Evolutionary conservation across 2,329 filamentous ascomycete species (phyloP).

Genomic region (Diaporthe vexans): DNA sequence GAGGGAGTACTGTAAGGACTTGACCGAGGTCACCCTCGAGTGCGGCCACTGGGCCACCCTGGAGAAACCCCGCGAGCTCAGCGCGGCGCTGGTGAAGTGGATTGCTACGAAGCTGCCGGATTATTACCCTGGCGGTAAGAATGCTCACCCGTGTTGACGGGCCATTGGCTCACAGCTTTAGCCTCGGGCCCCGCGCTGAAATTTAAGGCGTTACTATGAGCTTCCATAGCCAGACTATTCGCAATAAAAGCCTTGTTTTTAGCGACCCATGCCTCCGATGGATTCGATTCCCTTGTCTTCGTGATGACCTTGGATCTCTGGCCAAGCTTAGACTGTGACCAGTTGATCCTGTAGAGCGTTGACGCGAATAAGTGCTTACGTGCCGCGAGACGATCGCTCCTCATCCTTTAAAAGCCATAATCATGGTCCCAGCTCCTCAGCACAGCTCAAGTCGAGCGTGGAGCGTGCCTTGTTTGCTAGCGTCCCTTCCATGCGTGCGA

Average conservation of each 20-base stretch:
- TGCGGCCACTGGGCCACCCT: slow-evolving; percentile 54
- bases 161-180: background rate
- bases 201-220: background rate
- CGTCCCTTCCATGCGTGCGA: background rate
- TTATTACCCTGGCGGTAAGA: background rate
- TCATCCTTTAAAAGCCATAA: background rate
- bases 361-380: background rate
- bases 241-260: background rate
- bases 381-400: background rate
- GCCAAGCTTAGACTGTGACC: background rate
- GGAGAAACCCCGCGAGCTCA: slow-evolving; percentile 46
- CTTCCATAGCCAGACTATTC: background rate
- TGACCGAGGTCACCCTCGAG: slow-evolving; percentile 54
- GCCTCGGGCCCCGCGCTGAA: background rate
- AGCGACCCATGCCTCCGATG: background rate
- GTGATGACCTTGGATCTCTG: background rate
- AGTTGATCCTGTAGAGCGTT: background rate
- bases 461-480: background rate
- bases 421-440: background rate
- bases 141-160: background rate
- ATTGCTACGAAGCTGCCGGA: slow-evolving; percentile 38
- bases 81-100: slow-evolving; percentile 46
- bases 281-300: background rate
- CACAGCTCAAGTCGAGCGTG: background rate
- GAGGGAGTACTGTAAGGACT: slow-evolving; percentile 52